A percentile compares a stretch with the other conserved stretches of the same genome.
phyloP scores from a whole-genome alignment of 495 filamentous ascomycete species.

The Barbatosphaeria neglecta region DNA sequence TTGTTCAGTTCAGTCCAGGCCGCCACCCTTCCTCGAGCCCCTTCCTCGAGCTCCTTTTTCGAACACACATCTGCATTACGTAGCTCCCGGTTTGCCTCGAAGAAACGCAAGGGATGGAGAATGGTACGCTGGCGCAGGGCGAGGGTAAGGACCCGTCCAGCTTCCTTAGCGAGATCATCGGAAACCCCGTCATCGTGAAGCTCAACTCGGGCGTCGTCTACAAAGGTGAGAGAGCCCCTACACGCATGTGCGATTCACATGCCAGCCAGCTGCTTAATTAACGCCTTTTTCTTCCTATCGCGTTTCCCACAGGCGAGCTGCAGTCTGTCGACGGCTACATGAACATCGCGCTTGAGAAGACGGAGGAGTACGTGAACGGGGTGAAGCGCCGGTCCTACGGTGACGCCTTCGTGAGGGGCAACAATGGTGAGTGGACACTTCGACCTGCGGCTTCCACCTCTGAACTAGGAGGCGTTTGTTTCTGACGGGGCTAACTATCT shows the following conservation, averaged over 20 bases:
- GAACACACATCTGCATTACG: too few relatives aligned
- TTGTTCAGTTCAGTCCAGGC: too few relatives aligned
- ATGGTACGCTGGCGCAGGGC: slow-evolving; percentile 44
- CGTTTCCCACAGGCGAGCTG: slow-evolving; percentile 63
- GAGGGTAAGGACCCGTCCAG: slow-evolving; percentile 81
- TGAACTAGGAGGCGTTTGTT: neutral
- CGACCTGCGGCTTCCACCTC: too few relatives aligned
- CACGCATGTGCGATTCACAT: too few relatives aligned
- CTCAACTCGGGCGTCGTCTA: slow-evolving; percentile 93
- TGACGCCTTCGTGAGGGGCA: slow-evolving; percentile 91
- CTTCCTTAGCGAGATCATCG: slow-evolving; percentile 87
- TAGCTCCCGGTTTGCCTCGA: neutral
- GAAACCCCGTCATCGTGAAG: slow-evolving; percentile 84
- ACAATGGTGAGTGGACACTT: slow-evolving; percentile 74
- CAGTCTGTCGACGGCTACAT: slow-evolving; percentile 99
- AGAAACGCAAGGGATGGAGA: slow-evolving; percentile 49
- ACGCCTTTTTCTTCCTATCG: too few relatives aligned
- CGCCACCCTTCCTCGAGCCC: neutral
- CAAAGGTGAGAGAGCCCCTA: slow-evolving; percentile 82
- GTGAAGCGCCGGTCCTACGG: slow-evolving; percentile 71
- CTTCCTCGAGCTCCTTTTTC: neutral
- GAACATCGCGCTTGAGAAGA: slow-evolving; percentile 96
- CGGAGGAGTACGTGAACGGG: slow-evolving; percentile 81
- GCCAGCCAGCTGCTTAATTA: too few relatives aligned
- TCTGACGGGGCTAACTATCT: too few relatives aligned